These are phyloP conservation scores for Canavalia ensiformis DNA, from an alignment of 306 rosid species.

Conservation along the genomic window DNA sequence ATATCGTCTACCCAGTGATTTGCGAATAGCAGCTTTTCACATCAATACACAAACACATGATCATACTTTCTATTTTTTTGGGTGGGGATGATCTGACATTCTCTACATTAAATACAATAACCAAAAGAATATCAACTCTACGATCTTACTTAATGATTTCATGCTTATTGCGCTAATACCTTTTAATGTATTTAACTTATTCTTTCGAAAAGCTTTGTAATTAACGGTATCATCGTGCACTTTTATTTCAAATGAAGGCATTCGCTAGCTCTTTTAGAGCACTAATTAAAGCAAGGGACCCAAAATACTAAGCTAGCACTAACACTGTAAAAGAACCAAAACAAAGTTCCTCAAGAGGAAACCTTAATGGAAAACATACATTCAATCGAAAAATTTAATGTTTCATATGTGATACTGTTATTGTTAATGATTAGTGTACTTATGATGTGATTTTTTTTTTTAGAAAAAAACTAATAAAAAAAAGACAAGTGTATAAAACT, in stretches of 20 bases:
- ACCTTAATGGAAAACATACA: neutral
- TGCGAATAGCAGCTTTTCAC: neutral
- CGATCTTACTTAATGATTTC: conserved; percentile 17
- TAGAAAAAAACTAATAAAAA: no score
- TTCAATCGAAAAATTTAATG: no score
- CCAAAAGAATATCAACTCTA: neutral
- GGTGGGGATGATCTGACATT: neutral
- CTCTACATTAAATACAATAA: neutral
- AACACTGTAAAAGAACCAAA: conserved; percentile 28
- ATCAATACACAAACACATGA: neutral
- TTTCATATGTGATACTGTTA: no score
- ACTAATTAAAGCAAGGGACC: conserved; percentile 55
- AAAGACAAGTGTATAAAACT: no score
- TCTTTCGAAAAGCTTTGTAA: conserved; percentile 36
- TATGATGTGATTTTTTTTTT: no score
- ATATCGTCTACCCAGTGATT: neutral
- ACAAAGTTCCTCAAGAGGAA: neutral
- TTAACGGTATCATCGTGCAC: conserved; percentile 22
- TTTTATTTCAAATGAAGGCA: conserved; percentile 36
- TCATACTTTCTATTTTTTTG: neutral
- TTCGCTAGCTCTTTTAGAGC: conserved; percentile 49
- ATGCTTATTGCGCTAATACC: conserved; percentile 32
- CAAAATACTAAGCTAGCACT: conserved; percentile 37
- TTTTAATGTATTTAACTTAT: conserved; percentile 19
- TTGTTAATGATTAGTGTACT: no score